These are phyloP conservation scores for Dissophora globulifera DNA, from an alignment of 192 early-diverging fungal species.

Conservation along the genomic window DNA sequence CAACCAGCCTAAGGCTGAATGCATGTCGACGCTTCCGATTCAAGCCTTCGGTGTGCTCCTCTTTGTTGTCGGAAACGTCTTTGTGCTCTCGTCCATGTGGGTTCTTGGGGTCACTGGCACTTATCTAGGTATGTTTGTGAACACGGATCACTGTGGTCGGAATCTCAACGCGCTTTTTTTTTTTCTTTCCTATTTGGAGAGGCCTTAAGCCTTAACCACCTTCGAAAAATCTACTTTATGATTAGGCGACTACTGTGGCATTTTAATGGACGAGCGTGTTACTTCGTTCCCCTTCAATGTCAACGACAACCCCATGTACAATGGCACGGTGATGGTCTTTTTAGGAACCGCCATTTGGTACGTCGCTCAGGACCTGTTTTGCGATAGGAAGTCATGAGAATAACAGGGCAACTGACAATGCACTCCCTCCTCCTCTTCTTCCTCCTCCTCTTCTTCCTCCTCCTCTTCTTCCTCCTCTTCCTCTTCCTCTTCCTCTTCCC, in stretches of 20 bases:
- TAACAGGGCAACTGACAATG: no score
- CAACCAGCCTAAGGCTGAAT: slow-evolving; percentile 68
- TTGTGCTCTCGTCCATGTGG: slow-evolving; percentile 88
- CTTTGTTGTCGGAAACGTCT: slow-evolving; percentile 72
- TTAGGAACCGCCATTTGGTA: slow-evolving; percentile 86
- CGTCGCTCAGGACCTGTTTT: slow-evolving; percentile 9
- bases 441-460: background rate
- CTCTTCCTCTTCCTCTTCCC: slow-evolving; percentile 1
- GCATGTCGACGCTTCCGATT: slow-evolving; percentile 60
- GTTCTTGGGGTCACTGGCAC: slow-evolving; percentile 90
- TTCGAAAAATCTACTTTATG: no score
- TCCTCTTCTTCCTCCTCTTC: background rate
- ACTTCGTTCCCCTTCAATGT: slow-evolving; percentile 94
- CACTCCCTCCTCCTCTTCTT: background rate
- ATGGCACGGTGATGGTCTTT: slow-evolving; percentile 89
- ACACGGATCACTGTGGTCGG: no score
- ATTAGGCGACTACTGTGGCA: slow-evolving; percentile 95
- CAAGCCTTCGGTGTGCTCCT: slow-evolving; percentile 60
- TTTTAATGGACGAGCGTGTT: slow-evolving; percentile 86
- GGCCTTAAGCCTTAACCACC: no score
- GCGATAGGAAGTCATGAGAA: no score
- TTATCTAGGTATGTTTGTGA: slow-evolving; percentile 83
- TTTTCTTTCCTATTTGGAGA: no score
- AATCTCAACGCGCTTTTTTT: no score
- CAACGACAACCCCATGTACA: slow-evolving; percentile 95